Evolutionary conservation across 176 grass and related monocot species (phyloP).

Genomic region (Phyllostachys edulis): DNA sequence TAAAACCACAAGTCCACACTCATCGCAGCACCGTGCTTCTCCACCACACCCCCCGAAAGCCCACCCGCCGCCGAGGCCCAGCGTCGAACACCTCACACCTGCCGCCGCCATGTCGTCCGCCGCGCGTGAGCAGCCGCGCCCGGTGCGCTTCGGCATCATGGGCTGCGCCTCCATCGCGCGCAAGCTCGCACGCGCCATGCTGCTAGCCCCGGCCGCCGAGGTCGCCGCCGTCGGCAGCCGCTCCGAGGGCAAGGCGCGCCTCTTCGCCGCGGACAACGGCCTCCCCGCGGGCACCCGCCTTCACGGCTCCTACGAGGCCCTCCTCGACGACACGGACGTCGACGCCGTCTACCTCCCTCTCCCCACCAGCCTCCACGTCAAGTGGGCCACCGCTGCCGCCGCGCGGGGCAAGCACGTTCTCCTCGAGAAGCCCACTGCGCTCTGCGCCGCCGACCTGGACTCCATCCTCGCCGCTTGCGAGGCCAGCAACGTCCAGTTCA

Average conservation of each 20-base stretch:
- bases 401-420: conserved; percentile 68
- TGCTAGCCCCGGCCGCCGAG: conserved; percentile 36
- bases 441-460: conserved; percentile 62
- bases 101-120: conserved; percentile 21
- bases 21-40: no score
- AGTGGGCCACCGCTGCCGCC: conserved; percentile 67
- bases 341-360: no score
- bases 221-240: conserved; percentile 64
- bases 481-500: no score
- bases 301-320: conserved; percentile 68
- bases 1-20: no score
- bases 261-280: conserved; percentile 58
- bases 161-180: conserved; percentile 77
- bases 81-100: no score
- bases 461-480: conserved; percentile 41
- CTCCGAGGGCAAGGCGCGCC: conserved; percentile 62
- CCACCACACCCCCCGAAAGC: no score
- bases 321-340: conserved; percentile 24
- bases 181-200: conserved; percentile 67
- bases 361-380: conserved; percentile 38
- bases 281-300: conserved; percentile 30
- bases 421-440: conserved; percentile 86
- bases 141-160: conserved; percentile 76
- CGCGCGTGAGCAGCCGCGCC: conserved; percentile 21
- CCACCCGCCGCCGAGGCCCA: no score